Evolutionary conservation across 106 monocot species (phyloP).

Genomic region (Posidonia australis): DNA sequence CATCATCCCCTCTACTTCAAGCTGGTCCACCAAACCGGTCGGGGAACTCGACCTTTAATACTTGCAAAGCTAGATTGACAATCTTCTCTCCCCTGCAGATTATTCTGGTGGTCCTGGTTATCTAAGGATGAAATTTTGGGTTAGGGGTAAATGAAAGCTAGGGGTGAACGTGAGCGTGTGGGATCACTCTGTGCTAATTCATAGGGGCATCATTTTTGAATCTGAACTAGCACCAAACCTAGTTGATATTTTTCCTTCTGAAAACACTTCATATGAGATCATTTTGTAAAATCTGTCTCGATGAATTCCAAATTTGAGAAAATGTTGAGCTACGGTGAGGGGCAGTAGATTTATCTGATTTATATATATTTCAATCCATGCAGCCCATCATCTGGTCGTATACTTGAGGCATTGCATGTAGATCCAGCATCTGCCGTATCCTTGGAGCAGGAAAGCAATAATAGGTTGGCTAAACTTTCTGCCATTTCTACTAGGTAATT

Average conservation of each 20-base stretch:
- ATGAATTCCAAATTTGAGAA: conserved; percentile 5
- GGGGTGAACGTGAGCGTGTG: too few species aligned
- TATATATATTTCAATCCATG: conserved; percentile 22
- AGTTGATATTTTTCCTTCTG: too few species aligned
- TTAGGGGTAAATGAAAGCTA: background rate
- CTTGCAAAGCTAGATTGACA: conserved; percentile 80
- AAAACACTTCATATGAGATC: too few species aligned
- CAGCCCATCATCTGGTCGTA: conserved; percentile 59
- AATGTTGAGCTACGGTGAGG: background rate
- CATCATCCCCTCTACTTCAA: conserved; percentile 64
- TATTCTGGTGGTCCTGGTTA: conserved; percentile 50
- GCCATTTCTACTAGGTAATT: conserved; percentile 40
- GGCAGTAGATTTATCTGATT: conserved; percentile 6
- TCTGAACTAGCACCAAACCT: background rate
- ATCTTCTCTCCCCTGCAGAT: conserved; percentile 68
- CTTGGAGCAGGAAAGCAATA: conserved; percentile 57
- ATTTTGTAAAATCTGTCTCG: conserved; percentile 6
- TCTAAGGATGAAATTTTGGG: conserved; percentile 21
- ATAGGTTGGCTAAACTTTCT: conserved; percentile 48
- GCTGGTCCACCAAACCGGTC: conserved; percentile 73
- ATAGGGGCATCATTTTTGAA: too few species aligned
- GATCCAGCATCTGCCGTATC: conserved; percentile 95
- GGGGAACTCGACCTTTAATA: conserved; percentile 84
- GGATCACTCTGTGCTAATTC: too few species aligned
- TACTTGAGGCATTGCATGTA: conserved; percentile 90